These are phyloP conservation scores for Prosopis cineraria DNA, from an alignment of 306 rosid species.

Conservation along the genomic window DNA sequence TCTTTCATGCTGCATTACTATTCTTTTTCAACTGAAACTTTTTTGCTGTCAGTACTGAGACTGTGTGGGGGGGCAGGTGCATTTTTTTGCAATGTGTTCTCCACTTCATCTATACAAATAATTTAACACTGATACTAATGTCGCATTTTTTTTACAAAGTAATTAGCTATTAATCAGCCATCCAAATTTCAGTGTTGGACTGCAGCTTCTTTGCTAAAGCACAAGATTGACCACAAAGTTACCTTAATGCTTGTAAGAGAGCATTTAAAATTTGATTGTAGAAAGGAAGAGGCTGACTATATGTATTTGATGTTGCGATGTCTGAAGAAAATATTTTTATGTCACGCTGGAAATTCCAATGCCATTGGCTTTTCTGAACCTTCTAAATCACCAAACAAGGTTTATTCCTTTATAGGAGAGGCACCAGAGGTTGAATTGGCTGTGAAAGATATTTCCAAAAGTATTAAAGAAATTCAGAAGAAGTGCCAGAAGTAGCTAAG, in stretches of 20 bases:
- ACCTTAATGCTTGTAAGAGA: not conserved
- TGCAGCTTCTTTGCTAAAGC: not conserved
- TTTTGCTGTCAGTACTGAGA: not conserved
- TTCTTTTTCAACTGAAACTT: not conserved
- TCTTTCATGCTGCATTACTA: not conserved
- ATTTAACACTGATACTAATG: not conserved
- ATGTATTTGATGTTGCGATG: not conserved
- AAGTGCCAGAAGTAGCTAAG: not conserved
- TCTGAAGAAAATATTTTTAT: not conserved
- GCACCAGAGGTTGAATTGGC: not conserved
- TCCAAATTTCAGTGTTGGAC: constrained; percentile 4
- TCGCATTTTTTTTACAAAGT: not conserved
- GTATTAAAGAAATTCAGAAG: not conserved
- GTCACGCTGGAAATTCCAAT: not conserved
- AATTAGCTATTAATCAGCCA: constrained; percentile 13
- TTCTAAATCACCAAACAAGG: not conserved
- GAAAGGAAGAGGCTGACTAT: not conserved
- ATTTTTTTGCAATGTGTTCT: not conserved
- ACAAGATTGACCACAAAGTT: not conserved
- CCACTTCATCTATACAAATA: not conserved
- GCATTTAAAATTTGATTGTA: not conserved
- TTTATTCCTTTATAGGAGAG: not conserved
- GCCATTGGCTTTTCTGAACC: not conserved
- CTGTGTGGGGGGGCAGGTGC: not conserved
- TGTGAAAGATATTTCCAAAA: not conserved